Percentiles rank a stretch among this genome's conserved stretches.
Conservation (phyloP, 306 rosid species). For the Trichosanthes truncata region DNA sequence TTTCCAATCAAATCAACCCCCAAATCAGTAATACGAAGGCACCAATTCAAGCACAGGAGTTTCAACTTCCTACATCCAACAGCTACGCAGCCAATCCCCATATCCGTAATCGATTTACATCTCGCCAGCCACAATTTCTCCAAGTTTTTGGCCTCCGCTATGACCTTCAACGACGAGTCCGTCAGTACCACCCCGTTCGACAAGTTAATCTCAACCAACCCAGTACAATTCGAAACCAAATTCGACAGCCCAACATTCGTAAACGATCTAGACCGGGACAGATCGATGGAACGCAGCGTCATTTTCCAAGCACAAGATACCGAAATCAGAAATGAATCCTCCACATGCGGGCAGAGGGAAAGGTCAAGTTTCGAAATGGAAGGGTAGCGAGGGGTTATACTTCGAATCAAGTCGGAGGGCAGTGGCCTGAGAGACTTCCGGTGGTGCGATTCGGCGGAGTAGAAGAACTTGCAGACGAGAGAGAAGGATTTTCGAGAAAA, state of each 20-base stretch:
- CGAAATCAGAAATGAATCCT: constrained; percentile 26
- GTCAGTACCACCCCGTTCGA: constrained; percentile 60
- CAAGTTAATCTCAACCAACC: constrained; percentile 60
- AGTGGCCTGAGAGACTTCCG: constrained; percentile 51
- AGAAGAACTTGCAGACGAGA: constrained; percentile 38
- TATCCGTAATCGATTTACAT: constrained; percentile 63
- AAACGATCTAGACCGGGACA: constrained; percentile 58
- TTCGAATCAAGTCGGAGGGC: constrained; percentile 44
- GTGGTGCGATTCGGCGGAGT: constrained; percentile 52
- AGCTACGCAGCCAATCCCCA: constrained; percentile 81
- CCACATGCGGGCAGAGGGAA: constrained; percentile 55
- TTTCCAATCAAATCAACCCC: constrained; percentile 79
- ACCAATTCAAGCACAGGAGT: constrained; percentile 61
- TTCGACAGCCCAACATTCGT: constrained; percentile 32
- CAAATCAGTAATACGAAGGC: constrained; percentile 64
- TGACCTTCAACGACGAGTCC: constrained; percentile 48
- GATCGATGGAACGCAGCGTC: constrained; percentile 42
- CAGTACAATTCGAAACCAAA: constrained; percentile 25
- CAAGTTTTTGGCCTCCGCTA: constrained; percentile 64
- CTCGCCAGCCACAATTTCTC: constrained; percentile 58
- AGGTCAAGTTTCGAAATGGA: constrained; percentile 38
- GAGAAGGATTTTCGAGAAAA: constrained; percentile 52
- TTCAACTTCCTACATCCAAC: constrained; percentile 75
- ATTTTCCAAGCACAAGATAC: constrained; percentile 27
- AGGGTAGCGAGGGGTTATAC: constrained; percentile 38